Evolutionary conservation across 176 grass and related monocot species (phyloP).

Genomic region (bread wheat (Triticum aestivum)): DNA sequence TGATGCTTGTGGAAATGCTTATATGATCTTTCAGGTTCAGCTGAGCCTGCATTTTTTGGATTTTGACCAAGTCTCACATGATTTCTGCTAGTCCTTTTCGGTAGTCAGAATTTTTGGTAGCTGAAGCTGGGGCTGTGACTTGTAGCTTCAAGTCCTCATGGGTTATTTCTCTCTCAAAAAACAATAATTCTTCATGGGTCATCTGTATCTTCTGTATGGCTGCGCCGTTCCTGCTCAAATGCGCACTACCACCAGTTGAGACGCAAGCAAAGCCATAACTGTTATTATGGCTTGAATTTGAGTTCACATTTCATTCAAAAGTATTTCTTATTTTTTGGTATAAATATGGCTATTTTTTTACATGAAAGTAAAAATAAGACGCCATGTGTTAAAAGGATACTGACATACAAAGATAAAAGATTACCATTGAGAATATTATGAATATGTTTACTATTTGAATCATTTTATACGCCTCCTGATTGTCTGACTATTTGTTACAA

Average conservation of each 20-base stretch:
- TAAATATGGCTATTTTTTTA: neutral
- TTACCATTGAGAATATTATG: conserved; percentile 17
- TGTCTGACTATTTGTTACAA: conserved; percentile 39
- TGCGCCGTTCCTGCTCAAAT: neutral
- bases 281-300: neutral
- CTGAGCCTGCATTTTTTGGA: neutral
- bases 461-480: conserved; percentile 27
- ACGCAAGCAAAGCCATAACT: neutral
- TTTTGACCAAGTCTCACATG: neutral
- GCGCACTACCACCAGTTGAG: neutral
- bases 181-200: too few relatives aligned
- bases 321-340: neutral
- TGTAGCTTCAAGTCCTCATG: conserved; percentile 9
- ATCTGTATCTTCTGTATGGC: neutral
- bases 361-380: conserved; percentile 9
- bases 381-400: neutral
- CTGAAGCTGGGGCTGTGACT: neutral
- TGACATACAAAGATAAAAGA: neutral
- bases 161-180: neutral
- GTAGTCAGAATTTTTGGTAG: neutral
- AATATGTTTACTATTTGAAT: conserved; percentile 4
- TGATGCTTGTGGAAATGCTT: neutral
- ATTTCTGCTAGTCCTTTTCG: neutral
- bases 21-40: neutral
- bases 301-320: neutral